phyloP scores from a whole-genome alignment of 345 rosid species.

The Psidium friedrichsthalianum region DNA sequence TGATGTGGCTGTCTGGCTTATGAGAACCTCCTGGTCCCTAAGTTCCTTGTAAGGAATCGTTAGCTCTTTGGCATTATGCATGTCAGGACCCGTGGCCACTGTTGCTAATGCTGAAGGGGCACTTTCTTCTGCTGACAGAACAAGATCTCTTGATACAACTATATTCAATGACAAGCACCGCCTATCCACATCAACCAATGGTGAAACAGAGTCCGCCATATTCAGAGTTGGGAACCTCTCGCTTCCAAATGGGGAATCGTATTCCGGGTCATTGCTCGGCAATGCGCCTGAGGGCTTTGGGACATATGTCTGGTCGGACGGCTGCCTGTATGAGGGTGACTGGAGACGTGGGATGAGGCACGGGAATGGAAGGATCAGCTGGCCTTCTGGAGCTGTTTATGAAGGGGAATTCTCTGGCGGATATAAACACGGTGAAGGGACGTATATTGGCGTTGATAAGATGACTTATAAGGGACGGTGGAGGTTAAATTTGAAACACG shows the following conservation, averaged over 20 bases:
- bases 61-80: constrained; percentile 54
- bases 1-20: not conserved
- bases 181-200: constrained; percentile 26
- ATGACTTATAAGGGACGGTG: constrained; percentile 79
- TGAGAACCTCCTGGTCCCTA: not conserved
- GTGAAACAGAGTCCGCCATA: constrained; percentile 49
- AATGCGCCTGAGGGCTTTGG: constrained; percentile 81
- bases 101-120: constrained; percentile 31
- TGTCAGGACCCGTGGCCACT: constrained; percentile 69
- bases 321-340: constrained; percentile 69
- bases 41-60: constrained; percentile 14
- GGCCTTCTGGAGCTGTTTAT: constrained; percentile 67
- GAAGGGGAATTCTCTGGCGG: constrained; percentile 92
- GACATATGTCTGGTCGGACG: constrained; percentile 73
- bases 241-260: constrained; percentile 62
- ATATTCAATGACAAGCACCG: constrained; percentile 22
- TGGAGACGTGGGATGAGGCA: constrained; percentile 92
- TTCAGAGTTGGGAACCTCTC: constrained; percentile 56
- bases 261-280: constrained; percentile 67
- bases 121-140: constrained; percentile 55
- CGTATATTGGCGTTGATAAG: constrained; percentile 34
- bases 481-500: constrained; percentile 85
- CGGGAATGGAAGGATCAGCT: constrained; percentile 64
- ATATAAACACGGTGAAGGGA: constrained; percentile 78
- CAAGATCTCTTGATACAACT: constrained; percentile 52